Conservation (phyloP, 768 basidiomycete species). For the Termitomyces sp. region DNA sequence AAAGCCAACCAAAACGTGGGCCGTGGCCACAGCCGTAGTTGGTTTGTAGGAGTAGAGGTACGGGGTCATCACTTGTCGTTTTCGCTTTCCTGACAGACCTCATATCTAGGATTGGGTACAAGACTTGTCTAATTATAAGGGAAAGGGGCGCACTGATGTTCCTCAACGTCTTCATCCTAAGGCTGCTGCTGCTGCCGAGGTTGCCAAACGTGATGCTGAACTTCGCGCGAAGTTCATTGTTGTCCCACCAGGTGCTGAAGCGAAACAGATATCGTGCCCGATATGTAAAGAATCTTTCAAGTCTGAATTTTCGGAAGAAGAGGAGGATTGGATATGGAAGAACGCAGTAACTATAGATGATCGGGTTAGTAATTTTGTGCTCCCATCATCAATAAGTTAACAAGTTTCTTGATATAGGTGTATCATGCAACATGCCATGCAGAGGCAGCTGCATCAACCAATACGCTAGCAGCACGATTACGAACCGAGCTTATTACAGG, state of each 20-base stretch:
- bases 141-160: slow-evolving; percentile 60
- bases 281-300: slow-evolving; percentile 94
- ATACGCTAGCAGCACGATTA: slow-evolving; percentile 60
- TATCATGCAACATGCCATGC: slow-evolving; percentile 95
- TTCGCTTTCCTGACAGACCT: slow-evolving; percentile 9
- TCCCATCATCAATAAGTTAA: not conserved
- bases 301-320: slow-evolving; percentile 89
- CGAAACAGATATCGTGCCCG: slow-evolving; percentile 79
- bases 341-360: slow-evolving; percentile 86
- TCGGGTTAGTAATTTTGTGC: slow-evolving; percentile 45
- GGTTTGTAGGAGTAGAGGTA: slow-evolving; percentile 84
- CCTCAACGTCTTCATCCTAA: slow-evolving; percentile 47
- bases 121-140: slow-evolving; percentile 60
- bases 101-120: slow-evolving; percentile 81
- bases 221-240: slow-evolving; percentile 75
- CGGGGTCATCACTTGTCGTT: slow-evolving; percentile 19
- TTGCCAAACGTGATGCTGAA: slow-evolving; percentile 70
- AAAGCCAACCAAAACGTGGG: slow-evolving; percentile 74
- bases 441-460: slow-evolving; percentile 63
- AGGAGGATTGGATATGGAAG: slow-evolving; percentile 98
- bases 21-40: slow-evolving; percentile 83
- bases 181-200: slow-evolving; percentile 54
- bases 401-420: slow-evolving; percentile 43
- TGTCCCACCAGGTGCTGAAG: slow-evolving; percentile 87
- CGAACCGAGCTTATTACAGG: slow-evolving; percentile 52